Conservation (phyloP, 139 green algal species). For the Yamagishiella unicocca region DNA sequence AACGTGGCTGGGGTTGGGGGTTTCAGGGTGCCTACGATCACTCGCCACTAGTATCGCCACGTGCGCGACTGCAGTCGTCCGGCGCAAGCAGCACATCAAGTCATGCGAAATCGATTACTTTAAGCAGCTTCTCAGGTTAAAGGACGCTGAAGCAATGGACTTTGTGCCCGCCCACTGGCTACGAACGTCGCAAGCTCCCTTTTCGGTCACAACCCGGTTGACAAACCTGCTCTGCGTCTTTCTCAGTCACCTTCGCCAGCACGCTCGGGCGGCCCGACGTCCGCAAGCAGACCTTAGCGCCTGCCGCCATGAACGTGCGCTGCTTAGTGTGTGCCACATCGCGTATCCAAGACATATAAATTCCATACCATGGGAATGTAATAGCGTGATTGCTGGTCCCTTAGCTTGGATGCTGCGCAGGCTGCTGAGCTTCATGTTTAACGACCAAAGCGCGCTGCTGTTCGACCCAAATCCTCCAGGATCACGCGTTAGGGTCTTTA, state of each 20-base stretch:
- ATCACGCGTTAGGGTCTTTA: too few species aligned
- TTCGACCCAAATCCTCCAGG: too few species aligned
- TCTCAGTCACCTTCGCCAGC: slow-evolving; percentile 19
- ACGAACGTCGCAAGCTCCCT: neutral
- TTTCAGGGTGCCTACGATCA: too few species aligned
- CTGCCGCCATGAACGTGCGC: neutral
- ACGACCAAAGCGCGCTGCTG: too few species aligned
- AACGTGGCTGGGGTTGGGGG: too few species aligned
- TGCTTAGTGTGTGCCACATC: neutral
- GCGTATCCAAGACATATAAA: neutral
- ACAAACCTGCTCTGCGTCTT: slow-evolving; percentile 25
- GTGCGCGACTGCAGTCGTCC: neutral
- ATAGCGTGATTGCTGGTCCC: neutral
- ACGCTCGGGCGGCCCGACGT: neutral
- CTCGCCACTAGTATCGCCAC: too few species aligned
- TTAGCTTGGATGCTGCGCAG: neutral
- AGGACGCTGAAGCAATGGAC: neutral
- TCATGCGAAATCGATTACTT: neutral
- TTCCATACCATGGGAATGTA: neutral
- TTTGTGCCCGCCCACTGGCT: neutral
- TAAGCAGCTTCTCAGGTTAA: neutral
- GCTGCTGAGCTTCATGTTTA: neutral
- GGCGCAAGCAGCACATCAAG: neutral
- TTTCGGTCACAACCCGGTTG: neutral
- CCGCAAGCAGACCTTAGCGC: neutral